Evolutionary conservation across 345 rosid genomes (phyloP).

Genomic region (Gossypium arboreum): DNA sequence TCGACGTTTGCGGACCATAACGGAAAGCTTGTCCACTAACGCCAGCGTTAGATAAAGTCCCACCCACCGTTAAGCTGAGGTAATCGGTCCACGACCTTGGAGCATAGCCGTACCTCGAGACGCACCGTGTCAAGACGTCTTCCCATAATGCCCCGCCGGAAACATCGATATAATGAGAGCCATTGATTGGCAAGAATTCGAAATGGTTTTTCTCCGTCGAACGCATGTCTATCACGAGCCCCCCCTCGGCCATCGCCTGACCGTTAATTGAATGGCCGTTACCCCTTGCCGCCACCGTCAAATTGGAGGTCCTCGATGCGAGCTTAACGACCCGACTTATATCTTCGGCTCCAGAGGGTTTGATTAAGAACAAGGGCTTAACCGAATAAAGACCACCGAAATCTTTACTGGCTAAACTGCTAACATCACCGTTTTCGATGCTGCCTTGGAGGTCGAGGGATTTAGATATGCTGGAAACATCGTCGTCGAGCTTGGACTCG

Average conservation of each 20-base stretch:
- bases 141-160: constrained; percentile 98
- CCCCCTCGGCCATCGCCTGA: constrained; percentile 85
- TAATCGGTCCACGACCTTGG: constrained; percentile 97
- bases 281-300: constrained; percentile 92
- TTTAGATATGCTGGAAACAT: constrained; percentile 32
- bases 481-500: constrained; percentile 43
- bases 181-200: constrained; percentile 23
- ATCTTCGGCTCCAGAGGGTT: constrained; percentile 62
- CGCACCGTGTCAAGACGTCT: constrained; percentile 63
- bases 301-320: constrained; percentile 43
- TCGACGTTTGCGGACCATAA: constrained; percentile 78
- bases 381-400: constrained; percentile 73
- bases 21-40: constrained; percentile 94
- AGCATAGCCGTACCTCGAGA: constrained; percentile 47
- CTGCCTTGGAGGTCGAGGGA: constrained; percentile 57
- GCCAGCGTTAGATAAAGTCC: constrained; percentile 93
- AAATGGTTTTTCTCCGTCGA: constrained; percentile 47
- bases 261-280: constrained; percentile 98
- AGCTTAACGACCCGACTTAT: constrained; percentile 49
- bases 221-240: constrained; percentile 82
- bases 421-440: constrained; percentile 31
- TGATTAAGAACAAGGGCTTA: constrained; percentile 58
- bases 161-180: constrained; percentile 43
- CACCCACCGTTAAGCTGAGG: constrained; percentile 80
- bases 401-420: constrained; percentile 50